Conservation (phyloP, 225 moss, liverwort and hornwort genomes). For the Neckera pumila region DNA sequence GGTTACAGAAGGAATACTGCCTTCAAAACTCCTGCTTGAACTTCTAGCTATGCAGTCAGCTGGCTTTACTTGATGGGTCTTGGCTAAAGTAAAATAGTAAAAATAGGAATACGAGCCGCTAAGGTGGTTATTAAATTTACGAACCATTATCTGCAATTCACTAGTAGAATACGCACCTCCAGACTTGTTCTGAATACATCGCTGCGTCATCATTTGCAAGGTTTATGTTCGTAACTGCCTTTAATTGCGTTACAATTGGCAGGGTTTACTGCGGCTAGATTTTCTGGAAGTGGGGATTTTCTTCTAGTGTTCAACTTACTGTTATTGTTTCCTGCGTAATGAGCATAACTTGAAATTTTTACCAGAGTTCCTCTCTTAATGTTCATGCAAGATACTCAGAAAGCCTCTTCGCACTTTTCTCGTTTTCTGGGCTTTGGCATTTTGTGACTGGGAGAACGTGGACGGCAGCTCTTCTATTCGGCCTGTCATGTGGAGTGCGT, state of each 20-base stretch:
- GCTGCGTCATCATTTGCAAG: background rate
- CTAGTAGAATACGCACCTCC: background rate
- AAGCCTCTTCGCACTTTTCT: slow-evolving; percentile 70
- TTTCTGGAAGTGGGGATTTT: background rate
- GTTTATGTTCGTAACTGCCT: background rate
- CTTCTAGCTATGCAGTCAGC: background rate
- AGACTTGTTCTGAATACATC: background rate
- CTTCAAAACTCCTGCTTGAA: background rate
- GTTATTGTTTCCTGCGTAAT: background rate
- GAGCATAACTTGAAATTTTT: background rate
- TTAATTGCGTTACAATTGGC: background rate
- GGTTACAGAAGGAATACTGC: background rate
- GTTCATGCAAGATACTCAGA: slow-evolving; percentile 61
- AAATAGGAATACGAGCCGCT: background rate
- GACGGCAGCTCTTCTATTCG: slow-evolving; percentile 57
- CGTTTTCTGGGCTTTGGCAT: slow-evolving; percentile 72
- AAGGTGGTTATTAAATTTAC: background rate
- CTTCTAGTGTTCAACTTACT: background rate
- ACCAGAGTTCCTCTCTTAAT: slow-evolving; percentile 13
- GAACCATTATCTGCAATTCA: background rate
- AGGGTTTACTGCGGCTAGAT: background rate
- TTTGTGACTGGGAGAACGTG: slow-evolving; percentile 57
- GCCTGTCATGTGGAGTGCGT: slow-evolving; percentile 61
- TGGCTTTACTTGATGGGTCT: background rate
- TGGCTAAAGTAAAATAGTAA: background rate